Percentiles rank a stretch among this genome's conserved stretches.
These are phyloP conservation scores for Trypanosoma vivax DNA, from an alignment of 208 protist genomes.

Conservation along the genomic window DNA sequence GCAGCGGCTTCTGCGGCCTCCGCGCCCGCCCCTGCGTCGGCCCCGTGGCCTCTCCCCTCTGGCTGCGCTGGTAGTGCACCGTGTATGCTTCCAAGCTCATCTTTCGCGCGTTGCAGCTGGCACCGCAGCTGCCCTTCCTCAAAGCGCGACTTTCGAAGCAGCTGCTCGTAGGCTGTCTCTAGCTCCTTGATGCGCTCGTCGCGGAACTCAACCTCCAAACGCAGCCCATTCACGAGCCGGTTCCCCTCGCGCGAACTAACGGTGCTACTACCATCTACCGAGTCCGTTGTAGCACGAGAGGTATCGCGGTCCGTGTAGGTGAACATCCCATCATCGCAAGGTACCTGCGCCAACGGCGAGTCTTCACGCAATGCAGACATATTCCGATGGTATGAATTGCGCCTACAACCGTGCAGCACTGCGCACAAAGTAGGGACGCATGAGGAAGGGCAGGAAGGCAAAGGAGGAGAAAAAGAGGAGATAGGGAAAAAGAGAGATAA, in stretches of 20 bases:
- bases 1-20: too few relatives aligned
- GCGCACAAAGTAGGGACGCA: too few relatives aligned
- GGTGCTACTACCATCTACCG: conserved; percentile 4
- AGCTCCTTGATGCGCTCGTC: conserved; percentile 51
- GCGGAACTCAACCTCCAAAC: conserved; percentile 33
- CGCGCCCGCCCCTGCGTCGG: not conserved
- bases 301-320: conserved; percentile 18
- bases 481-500: too few relatives aligned
- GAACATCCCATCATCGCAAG: conserved; percentile 20
- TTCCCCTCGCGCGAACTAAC: conserved; percentile 12
- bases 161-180: conserved; percentile 23
- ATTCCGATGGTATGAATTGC: too few relatives aligned
- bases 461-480: too few relatives aligned
- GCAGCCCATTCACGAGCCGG: conserved; percentile 14
- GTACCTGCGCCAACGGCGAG: conserved; percentile 15
- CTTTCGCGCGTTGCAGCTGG: conserved; percentile 8
- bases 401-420: too few relatives aligned
- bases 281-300: conserved; percentile 3
- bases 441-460: too few relatives aligned
- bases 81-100: not conserved
- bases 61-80: not conserved
- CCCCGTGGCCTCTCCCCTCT: not conserved
- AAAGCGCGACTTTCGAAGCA: conserved; percentile 33
- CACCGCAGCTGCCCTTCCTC: conserved; percentile 18
- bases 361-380: not conserved